Percentiles rank a stretch among this genome's conserved stretches.
phyloP scores from a whole-genome alignment of 306 rosid species.

The Ammopiptanthus mongolicus region DNA sequence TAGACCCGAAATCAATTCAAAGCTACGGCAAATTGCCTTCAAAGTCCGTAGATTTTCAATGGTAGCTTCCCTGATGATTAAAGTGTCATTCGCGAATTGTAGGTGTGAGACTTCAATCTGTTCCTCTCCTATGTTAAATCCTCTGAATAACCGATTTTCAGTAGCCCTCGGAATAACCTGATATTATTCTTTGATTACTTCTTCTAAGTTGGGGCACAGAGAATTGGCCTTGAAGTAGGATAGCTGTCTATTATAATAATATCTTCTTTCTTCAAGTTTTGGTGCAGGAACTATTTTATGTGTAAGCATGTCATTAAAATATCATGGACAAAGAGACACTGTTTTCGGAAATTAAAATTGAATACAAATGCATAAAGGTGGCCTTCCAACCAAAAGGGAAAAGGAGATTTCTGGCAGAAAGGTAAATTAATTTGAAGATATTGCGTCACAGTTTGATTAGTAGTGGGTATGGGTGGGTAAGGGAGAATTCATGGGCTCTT shows the following conservation, averaged over 20 bases:
- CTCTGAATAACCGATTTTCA: too few relatives aligned
- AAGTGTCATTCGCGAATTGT: too few relatives aligned
- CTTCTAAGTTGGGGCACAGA: not conserved
- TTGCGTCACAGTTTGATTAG: not conserved
- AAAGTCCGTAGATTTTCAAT: too few relatives aligned
- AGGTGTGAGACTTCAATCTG: too few relatives aligned
- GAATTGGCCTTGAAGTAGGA: not conserved
- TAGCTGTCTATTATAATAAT: not conserved
- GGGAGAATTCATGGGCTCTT: not conserved
- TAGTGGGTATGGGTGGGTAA: not conserved
- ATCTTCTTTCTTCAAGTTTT: not conserved
- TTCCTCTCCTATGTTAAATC: too few relatives aligned
- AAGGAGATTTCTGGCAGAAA: not conserved
- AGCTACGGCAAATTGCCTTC: too few relatives aligned
- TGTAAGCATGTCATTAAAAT: not conserved
- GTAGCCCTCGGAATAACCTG: too few relatives aligned
- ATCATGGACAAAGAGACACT: not conserved
- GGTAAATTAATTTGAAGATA: not conserved
- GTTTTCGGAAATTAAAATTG: constrained; percentile 11
- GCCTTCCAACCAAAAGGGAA: not conserved
- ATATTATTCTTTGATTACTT: not conserved
- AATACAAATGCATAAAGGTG: not conserved
- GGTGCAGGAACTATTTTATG: not conserved
- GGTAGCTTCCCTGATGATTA: too few relatives aligned
- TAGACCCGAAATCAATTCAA: too few relatives aligned